These are phyloP conservation scores for Talaromyces liani DNA, from an alignment of 495 filamentous ascomycete genomes.

Conservation along the genomic window DNA sequence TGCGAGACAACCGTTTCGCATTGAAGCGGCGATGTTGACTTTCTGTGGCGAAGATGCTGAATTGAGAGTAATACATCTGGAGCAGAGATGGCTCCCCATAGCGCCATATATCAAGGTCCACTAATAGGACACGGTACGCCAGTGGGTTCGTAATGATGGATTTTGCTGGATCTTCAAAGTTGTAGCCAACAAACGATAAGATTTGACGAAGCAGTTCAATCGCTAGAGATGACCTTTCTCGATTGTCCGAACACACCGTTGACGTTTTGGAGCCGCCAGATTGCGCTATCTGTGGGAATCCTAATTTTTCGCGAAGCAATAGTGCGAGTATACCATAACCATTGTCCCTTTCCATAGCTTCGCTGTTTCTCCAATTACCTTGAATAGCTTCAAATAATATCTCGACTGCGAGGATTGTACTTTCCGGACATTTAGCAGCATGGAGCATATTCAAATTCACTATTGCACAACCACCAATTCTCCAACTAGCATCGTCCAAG, in stretches of 20 bases:
- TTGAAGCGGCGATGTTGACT: constrained; percentile 94
- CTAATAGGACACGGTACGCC: constrained; percentile 82
- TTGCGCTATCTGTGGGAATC: constrained; percentile 25
- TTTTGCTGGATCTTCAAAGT: constrained; percentile 63
- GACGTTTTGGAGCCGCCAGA: constrained; percentile 26
- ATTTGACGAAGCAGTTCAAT: constrained; percentile 67
- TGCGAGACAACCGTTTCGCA: constrained; percentile 69
- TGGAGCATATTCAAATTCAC: constrained; percentile 80
- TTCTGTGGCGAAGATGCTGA: constrained; percentile 68
- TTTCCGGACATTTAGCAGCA: constrained; percentile 57
- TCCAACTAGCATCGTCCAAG: constrained; percentile 89
- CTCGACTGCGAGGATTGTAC: constrained; percentile 67
- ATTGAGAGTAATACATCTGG: constrained; percentile 86
- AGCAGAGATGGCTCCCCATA: constrained; percentile 65
- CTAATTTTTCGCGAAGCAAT: constrained; percentile 69
- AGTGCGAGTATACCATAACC: constrained; percentile 84
- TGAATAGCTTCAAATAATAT: constrained; percentile 77
- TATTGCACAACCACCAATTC: constrained; percentile 77
- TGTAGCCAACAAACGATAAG: constrained; percentile 81
- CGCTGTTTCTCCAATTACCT: constrained; percentile 93
- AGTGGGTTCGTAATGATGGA: constrained; percentile 94
- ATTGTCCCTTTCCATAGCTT: constrained; percentile 94
- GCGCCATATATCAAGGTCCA: constrained; percentile 90
- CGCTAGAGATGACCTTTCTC: constrained; percentile 56
- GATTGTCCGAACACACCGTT: constrained; percentile 21